phyloP scores from a whole-genome alignment of 495 filamentous ascomycete species.

The Lepidopterella palustris region DNA sequence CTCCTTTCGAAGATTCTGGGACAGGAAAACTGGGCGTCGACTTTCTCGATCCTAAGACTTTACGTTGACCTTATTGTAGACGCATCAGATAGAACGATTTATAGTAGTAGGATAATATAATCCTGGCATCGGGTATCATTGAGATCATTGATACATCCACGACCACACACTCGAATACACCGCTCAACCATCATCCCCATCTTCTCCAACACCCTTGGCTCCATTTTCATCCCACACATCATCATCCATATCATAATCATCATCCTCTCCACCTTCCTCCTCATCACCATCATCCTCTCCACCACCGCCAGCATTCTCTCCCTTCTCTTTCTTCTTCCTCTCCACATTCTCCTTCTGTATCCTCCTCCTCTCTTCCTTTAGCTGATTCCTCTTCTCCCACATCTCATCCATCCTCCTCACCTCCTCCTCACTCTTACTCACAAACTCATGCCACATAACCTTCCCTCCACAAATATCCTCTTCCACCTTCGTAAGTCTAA shows the following conservation, averaged over 20 bases:
- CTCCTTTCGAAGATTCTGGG: too few species aligned
- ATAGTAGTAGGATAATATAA: too few species aligned
- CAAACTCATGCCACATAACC: conserved; percentile 95
- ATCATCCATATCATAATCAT: conserved; percentile 58
- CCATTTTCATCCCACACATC: conserved; percentile 35
- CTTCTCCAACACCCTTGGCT: conserved; percentile 35
- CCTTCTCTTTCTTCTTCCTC: conserved; percentile 64
- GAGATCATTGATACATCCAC: neutral
- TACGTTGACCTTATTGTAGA: too few species aligned
- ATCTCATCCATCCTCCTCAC: conserved; percentile 66
- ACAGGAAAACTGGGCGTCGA: too few species aligned
- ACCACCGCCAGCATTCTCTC: conserved; percentile 43
- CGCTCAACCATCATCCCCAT: conserved; percentile 45
- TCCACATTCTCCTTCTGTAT: conserved; percentile 82
- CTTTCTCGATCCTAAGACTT: too few species aligned
- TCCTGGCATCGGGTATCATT: neutral
- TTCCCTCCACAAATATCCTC: conserved; percentile 87
- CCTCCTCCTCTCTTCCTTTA: conserved; percentile 74
- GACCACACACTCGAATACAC: neutral
- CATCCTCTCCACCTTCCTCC: conserved; percentile 49
- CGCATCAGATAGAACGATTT: too few species aligned
- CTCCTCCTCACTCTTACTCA: conserved; percentile 75
- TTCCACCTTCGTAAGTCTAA: conserved; percentile 92
- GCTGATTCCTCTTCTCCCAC: conserved; percentile 70
- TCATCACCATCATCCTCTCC: conserved; percentile 42